These are phyloP conservation scores for Ulota crispa DNA, from an alignment of 225 moss, liverwort and hornwort genomes.

Conservation along the genomic window DNA sequence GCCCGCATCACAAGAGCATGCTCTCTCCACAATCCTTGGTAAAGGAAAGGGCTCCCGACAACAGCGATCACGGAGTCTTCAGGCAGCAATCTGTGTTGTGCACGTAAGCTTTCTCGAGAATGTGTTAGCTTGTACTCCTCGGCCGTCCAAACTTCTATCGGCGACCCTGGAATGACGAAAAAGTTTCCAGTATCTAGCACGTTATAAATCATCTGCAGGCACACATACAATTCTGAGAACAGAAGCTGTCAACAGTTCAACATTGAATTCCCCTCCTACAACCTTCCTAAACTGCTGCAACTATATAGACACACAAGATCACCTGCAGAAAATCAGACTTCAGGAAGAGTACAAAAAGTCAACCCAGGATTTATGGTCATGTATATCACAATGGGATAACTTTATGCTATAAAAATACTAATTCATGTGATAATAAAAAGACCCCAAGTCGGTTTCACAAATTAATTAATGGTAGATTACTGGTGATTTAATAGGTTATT, in stretches of 20 bases:
- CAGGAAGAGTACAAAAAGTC: neutral
- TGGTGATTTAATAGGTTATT: neutral
- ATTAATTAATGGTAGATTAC: neutral
- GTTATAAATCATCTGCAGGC: conserved; percentile 57
- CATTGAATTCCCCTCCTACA: neutral
- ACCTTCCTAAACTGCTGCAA: neutral
- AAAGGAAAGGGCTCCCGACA: conserved; percentile 77
- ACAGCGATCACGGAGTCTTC: conserved; percentile 62
- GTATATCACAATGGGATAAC: neutral
- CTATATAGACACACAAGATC: neutral
- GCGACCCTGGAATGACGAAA: conserved; percentile 82
- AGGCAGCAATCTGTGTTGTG: conserved; percentile 40
- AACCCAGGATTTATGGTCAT: neutral
- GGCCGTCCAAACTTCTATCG: conserved; percentile 71
- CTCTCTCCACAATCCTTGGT: conserved; percentile 77
- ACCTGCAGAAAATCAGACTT: neutral
- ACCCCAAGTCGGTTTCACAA: neutral
- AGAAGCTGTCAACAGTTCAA: neutral
- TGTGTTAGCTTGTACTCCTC: conserved; percentile 63
- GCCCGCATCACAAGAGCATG: conserved; percentile 84
- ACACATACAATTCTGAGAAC: conserved; percentile 13
- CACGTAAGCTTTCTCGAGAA: conserved; percentile 57
- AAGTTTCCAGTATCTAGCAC: conserved; percentile 70
- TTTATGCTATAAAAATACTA: neutral
- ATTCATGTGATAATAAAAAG: neutral